phyloP scores from a whole-genome alignment of 257 asterid species.

The Euphrasia confusa region DNA sequence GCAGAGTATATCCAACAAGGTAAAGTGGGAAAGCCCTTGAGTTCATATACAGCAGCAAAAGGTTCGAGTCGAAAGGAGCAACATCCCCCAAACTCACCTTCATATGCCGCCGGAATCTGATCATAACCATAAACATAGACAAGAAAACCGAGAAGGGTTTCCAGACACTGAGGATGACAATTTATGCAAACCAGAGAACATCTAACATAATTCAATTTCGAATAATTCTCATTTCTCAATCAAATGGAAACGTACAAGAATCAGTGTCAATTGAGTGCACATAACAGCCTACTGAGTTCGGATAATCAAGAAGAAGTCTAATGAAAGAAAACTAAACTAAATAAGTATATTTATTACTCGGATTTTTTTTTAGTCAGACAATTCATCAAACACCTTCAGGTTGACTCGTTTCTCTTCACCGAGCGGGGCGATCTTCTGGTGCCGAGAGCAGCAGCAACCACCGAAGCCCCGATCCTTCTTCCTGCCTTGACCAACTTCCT shows the following conservation, averaged over 20 bases:
- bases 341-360: background rate
- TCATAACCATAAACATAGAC: too few species aligned
- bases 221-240: background rate
- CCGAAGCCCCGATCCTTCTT: conserved; percentile 23
- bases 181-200: background rate
- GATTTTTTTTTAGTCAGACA: conserved; percentile 19
- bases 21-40: too few species aligned
- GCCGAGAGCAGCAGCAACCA: conserved; percentile 25
- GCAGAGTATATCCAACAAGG: too few species aligned
- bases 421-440: conserved; percentile 64
- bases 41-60: too few species aligned
- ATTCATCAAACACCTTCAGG: conserved; percentile 27
- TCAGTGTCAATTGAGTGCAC: background rate
- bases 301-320: background rate
- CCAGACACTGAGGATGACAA: too few species aligned
- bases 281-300: too few species aligned
- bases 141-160: too few species aligned
- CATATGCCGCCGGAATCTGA: too few species aligned
- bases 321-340: conserved; percentile 6
- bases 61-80: too few species aligned
- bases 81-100: too few species aligned
- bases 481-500: conserved; percentile 32
- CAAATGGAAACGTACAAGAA: background rate
- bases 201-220: background rate
- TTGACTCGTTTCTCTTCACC: conserved; percentile 23